Conservation (phyloP, 2,329 filamentous ascomycete genomes). For the Pseudogymnoascus sp. region DNA sequence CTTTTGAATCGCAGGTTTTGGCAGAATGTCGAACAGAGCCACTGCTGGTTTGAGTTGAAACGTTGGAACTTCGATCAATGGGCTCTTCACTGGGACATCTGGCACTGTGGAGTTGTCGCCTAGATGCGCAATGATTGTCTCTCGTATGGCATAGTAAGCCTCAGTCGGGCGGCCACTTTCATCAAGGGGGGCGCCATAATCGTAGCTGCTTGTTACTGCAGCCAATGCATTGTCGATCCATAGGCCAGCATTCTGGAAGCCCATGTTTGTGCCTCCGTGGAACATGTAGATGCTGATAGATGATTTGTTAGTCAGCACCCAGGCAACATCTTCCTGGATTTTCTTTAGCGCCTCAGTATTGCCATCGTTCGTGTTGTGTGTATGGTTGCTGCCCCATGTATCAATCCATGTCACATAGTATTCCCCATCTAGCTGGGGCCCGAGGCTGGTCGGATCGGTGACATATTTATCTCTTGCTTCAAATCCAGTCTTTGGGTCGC, state of each 20-base stretch:
- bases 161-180: conserved; percentile 42
- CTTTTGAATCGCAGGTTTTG: conserved; percentile 19
- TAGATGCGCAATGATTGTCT: conserved; percentile 34
- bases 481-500: conserved; percentile 36
- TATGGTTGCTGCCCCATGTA: conserved; percentile 35
- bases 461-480: conserved; percentile 36
- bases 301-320: conserved; percentile 32
- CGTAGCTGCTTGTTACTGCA: conserved; percentile 41
- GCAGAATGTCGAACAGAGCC: conserved; percentile 33
- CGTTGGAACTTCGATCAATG: conserved; percentile 29
- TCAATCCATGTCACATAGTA: conserved; percentile 41
- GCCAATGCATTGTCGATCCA: conserved; percentile 34
- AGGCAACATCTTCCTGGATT: conserved; percentile 31
- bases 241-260: conserved; percentile 39
- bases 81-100: conserved; percentile 29
- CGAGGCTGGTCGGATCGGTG: conserved; percentile 35
- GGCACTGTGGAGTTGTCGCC: conserved; percentile 31
- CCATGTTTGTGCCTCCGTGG: conserved; percentile 46
- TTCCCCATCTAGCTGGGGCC: conserved; percentile 42
- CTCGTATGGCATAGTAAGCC: conserved; percentile 36
- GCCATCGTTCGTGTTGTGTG: conserved; percentile 31
- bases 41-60: conserved; percentile 33
- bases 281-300: conserved; percentile 48
- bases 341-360: conserved; percentile 20
- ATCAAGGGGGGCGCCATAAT: conserved; percentile 44